These are phyloP conservation scores for Sedum album DNA, from an alignment of 164 flowering plant genomes.

Conservation along the genomic window DNA sequence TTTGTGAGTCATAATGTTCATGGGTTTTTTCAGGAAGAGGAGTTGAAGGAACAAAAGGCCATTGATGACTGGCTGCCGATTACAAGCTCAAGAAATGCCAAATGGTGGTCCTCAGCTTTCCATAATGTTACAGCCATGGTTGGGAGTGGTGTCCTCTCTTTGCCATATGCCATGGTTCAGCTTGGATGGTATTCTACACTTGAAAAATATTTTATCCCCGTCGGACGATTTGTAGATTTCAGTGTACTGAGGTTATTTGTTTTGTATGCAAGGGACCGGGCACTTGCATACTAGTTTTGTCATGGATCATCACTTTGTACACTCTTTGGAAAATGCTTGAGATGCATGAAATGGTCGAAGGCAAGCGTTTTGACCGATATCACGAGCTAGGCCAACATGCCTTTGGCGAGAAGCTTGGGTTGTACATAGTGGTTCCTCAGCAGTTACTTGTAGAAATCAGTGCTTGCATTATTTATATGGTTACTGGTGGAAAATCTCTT, in stretches of 20 bases:
- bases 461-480: slow-evolving; percentile 46
- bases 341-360: slow-evolving; percentile 8
- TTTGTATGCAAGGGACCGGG: background rate
- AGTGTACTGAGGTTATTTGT: background rate
- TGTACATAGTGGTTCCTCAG: slow-evolving; percentile 8
- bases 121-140: slow-evolving; percentile 8
- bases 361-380: slow-evolving; percentile 10
- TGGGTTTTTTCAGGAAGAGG: background rate
- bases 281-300: background rate
- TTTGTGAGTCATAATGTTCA: no score
- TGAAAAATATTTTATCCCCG: background rate
- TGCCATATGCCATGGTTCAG: slow-evolving; percentile 2
- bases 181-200: slow-evolving; percentile 6
- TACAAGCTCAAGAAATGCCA: background rate
- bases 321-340: slow-evolving; percentile 5
- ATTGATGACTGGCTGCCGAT: slow-evolving; percentile 3
- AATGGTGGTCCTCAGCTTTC: background rate
- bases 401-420: slow-evolving; percentile 12
- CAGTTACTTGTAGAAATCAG: slow-evolving; percentile 43
- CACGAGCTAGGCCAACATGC: background rate
- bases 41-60: background rate
- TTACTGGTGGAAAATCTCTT: slow-evolving; percentile 51
- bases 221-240: background rate
- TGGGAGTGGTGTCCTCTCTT: background rate
- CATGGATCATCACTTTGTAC: slow-evolving; percentile 4